Base-by-base conservation (phyloP, 1,139 yeast species). In the Saccharomyces hybrid region DNA sequence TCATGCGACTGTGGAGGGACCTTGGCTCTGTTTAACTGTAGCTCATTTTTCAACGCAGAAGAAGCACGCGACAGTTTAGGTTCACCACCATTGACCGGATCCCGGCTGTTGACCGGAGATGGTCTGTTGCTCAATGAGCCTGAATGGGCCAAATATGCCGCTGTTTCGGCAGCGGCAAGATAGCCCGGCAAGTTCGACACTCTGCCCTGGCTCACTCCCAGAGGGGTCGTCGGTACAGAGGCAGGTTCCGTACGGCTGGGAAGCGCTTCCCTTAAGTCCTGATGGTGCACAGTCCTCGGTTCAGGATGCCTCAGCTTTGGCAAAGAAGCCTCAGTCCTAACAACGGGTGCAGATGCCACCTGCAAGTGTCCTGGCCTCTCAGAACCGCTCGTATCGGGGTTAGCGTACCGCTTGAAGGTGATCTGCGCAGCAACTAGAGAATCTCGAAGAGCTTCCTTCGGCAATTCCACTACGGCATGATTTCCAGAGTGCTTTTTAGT, bases 401-500 rank as follows among this genome's bases (percentile, higher is more conserved):
- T 50, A 48, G 51, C 53, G 49, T 64, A 63, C 48, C 59, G 58
- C 57, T 62, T 62, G 56, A 63, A 64, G 4, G 59, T 64, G 2
- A 62, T 62, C 54, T 64, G 65, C 5, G 66, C 67, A 11, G 66
- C 67, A 44, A 53, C 56, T 31, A 64, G 47, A 12, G 67, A 64
- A 29, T 60, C 62, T 24, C 54, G 55, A 3, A 51, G 34, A 3
- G 57, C 61, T 29, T 54, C 53, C 34, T 56, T 56, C 28, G 55
- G 54, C 28, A 55, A 28, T 5, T 49, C 52, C 8, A 51, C 51
- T 14, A 51, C 53, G 4, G 38, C 29, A n/a, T 42, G 56, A 51
- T 38, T 38, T 38, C 24, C 44, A 11, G 27, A 28, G 34, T 52
- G 52, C 26, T 55, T 58, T 42, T 53, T 56, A 47, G 52, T 57